Conservation (phyloP, 345 rosid species). For the Hirschfeldia incana region DNA sequence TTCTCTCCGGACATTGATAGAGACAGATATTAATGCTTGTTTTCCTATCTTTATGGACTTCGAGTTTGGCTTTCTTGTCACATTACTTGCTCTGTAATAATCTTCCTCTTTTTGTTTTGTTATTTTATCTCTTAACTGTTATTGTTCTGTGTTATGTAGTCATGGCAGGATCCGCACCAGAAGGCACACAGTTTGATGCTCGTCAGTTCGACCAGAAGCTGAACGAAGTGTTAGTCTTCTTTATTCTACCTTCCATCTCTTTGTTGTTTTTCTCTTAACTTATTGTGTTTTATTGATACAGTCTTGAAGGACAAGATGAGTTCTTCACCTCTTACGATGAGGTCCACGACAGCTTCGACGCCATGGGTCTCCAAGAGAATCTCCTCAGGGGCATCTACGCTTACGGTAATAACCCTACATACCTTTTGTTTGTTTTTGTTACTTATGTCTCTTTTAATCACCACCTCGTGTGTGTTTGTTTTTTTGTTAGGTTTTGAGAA, state of each 20-base stretch:
- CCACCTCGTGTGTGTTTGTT: neutral
- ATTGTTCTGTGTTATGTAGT: neutral
- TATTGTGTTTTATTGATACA: neutral
- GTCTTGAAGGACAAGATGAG: neutral
- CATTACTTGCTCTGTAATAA: neutral
- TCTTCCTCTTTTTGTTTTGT: neutral
- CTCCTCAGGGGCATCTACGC: neutral
- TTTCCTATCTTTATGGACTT: neutral
- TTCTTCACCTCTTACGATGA: neutral
- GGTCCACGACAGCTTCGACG: neutral
- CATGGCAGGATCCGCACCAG: constrained; percentile 3
- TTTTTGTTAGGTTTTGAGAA: neutral
- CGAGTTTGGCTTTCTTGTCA: constrained; percentile 1
- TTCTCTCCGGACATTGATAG: neutral
- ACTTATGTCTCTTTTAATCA: neutral
- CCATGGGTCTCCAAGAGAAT: neutral
- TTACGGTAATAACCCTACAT: neutral
- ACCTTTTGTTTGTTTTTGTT: neutral
- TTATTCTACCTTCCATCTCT: neutral
- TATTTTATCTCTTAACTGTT: neutral
- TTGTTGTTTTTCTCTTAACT: neutral
- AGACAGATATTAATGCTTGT: neutral
- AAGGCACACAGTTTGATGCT: neutral
- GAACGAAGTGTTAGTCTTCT: neutral
- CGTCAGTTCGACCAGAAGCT: neutral